Evolutionary conservation across 106 monocot species (phyloP), one percentile per base, ranked within the genome.

Genomic region (Phalaenopsis equestris): DNA sequence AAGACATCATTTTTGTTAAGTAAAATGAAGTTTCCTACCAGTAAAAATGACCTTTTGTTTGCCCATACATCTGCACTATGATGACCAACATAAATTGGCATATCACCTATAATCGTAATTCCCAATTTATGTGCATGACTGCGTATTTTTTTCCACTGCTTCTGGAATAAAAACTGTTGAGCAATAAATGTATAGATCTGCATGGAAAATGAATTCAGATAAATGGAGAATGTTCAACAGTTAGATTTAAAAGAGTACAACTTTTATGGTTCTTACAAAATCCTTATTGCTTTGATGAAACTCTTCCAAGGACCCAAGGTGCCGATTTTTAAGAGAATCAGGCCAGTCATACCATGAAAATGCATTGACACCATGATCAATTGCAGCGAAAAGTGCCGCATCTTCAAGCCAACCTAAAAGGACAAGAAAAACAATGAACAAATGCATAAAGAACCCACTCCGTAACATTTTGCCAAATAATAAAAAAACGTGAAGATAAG

Each of bases 31-130:
- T 3, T 41, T 55, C 84, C 52, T 76, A 98, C 98, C 92, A 98
- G 87, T 77, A 92, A 76, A 90, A 98, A 98, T 37, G 80, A 94
- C 74, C 80, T 94, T 88, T 81, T 95, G 70, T 99, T 95, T 80
- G 99, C 99, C 99, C 99, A 99, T 80, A 99, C 93, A 89, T 99
- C 99, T 55, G 99, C 94, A 89, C 99, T 99, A 77, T 99, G 99
- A 87, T 93, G 84, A 41, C 99, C 99, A 52, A 99, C 99, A 91
- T 99, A 99, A 81, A 99, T 99, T 57, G 99, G 99, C 99, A 99
- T 95, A 81, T 99, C 99, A 70, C 99, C 99, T 85, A 99, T 95
- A 43, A 99, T 95, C 65, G 77, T 89, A 73, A 99, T 93, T 78
- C 95, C 90, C 79, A 88, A 78, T 41, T 87, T 82, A 39, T 90